Evolutionary conservation across 129 eudicot genomes (phyloP).

Genomic region (Saussurea involucrata): DNA sequence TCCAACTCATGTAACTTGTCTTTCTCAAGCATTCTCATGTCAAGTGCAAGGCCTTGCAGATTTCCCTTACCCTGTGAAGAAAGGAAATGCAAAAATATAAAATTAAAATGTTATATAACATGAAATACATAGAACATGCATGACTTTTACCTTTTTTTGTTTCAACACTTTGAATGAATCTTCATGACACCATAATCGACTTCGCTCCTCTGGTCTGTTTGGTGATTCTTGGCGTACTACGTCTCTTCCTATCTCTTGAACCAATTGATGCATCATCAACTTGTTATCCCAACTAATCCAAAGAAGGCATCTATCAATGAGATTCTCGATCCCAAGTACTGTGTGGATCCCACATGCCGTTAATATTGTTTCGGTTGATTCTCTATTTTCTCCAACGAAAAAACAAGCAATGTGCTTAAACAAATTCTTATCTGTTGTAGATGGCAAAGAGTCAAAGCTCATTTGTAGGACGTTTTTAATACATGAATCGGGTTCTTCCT

Average conservation of each 20-base stretch:
- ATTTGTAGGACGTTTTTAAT: background rate
- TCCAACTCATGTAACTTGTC: background rate
- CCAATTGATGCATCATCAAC: conserved; percentile 31
- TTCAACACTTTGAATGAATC: conserved; percentile 31
- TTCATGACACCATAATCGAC: conserved; percentile 26
- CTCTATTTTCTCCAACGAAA: conserved; percentile 21
- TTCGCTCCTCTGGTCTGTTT: conserved; percentile 18
- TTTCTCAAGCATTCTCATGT: conserved; percentile 16
- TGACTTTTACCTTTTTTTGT: conserved; percentile 18
- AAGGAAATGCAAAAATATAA: background rate
- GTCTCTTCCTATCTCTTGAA: conserved; percentile 36
- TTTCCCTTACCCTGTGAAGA: conserved; percentile 22
- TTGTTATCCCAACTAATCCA: background rate
- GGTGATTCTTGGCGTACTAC: conserved; percentile 31
- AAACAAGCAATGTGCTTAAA: conserved; percentile 38
- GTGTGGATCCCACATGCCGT: background rate
- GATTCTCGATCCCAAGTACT: background rate
- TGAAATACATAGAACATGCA: background rate
- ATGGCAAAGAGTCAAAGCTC: conserved; percentile 27
- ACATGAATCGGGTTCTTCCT: conserved; percentile 1
- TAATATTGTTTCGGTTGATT: background rate
- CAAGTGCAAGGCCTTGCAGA: conserved; percentile 28
- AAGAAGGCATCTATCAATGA: background rate
- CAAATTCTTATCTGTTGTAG: conserved; percentile 17
- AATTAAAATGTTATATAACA: background rate